phyloP scores from a whole-genome alignment of 1,284 basidiomycete species.

The Pascua sp. region DNA sequence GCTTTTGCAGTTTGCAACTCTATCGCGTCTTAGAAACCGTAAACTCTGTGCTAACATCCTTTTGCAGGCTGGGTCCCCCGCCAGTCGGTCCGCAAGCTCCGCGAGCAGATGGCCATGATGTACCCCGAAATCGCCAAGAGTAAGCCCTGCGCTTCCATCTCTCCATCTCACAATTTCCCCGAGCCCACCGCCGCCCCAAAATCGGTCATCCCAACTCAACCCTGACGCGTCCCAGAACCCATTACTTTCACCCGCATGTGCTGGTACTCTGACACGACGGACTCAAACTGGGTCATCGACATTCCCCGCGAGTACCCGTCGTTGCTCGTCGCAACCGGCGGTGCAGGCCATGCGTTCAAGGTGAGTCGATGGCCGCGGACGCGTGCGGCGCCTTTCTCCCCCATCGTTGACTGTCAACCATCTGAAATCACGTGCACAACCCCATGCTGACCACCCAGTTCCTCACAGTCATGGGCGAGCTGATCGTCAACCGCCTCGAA shows the following conservation, averaged over 20 bases:
- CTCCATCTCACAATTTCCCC: too few species aligned
- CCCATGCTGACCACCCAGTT: slow-evolving; percentile 7
- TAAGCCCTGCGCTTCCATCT: slow-evolving; percentile 4
- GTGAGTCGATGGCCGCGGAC: too few species aligned
- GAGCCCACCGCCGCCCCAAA: too few species aligned
- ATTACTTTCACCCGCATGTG: slow-evolving; percentile 64
- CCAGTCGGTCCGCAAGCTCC: slow-evolving; percentile 39
- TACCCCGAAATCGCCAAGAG: slow-evolving; percentile 68
- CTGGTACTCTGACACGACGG: slow-evolving; percentile 59
- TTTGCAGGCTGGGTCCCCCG: background rate
- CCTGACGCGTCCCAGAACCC: too few species aligned
- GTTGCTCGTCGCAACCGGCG: slow-evolving; percentile 70
- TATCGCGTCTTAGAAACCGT: too few species aligned
- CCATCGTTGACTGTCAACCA: too few species aligned
- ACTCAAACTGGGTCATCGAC: slow-evolving; percentile 76
- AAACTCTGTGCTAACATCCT: too few species aligned
- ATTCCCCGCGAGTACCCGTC: slow-evolving; percentile 54
- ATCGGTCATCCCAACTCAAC: too few species aligned
- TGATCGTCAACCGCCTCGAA: slow-evolving; percentile 66
- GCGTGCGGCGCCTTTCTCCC: too few species aligned
- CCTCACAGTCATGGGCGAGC: slow-evolving; percentile 68
- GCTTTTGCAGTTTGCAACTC: too few species aligned
- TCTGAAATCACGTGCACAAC: too few species aligned
- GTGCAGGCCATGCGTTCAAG: slow-evolving; percentile 74
- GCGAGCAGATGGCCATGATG: slow-evolving; percentile 55